phyloP scores from a whole-genome alignment of 2,329 filamentous ascomycete genomes.

The Orbilia quercus region DNA sequence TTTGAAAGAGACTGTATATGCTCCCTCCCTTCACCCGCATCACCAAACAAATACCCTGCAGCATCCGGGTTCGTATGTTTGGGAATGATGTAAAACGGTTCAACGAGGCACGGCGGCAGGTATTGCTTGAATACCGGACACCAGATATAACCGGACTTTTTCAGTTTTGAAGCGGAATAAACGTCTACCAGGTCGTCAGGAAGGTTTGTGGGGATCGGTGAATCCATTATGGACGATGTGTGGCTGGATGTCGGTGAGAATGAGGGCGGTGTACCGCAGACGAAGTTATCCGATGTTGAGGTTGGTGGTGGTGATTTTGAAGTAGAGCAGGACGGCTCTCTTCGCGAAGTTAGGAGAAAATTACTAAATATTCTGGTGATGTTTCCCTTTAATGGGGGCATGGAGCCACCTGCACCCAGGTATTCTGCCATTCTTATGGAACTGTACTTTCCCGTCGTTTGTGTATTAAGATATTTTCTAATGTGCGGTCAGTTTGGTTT shows the following conservation, averaged over 20 bases:
- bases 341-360: background rate
- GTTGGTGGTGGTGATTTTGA: background rate
- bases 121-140: slow-evolving; percentile 52
- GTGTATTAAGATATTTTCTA: too few relatives aligned
- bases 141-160: slow-evolving; percentile 19
- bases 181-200: slow-evolving; percentile 10
- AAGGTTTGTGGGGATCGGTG: background rate
- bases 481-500: too few relatives aligned
- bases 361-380: background rate
- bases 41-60: slow-evolving; percentile 34
- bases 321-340: background rate
- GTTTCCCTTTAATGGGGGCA: background rate
- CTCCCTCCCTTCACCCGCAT: slow-evolving; percentile 4
- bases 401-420: background rate
- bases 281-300: too few relatives aligned
- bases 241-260: background rate
- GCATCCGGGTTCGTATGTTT: slow-evolving; percentile 11
- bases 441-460: background rate
- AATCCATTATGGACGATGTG: background rate
- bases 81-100: slow-evolving; percentile 32
- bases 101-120: slow-evolving; percentile 21
- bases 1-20: slow-evolving; percentile 35
- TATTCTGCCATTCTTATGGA: background rate
- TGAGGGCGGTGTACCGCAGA: background rate
- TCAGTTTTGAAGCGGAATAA: slow-evolving; percentile 22